These are phyloP conservation scores for Aspergillus fumigatiaffinis DNA, from an alignment of 2,329 filamentous ascomycete species.

Conservation along the genomic window DNA sequence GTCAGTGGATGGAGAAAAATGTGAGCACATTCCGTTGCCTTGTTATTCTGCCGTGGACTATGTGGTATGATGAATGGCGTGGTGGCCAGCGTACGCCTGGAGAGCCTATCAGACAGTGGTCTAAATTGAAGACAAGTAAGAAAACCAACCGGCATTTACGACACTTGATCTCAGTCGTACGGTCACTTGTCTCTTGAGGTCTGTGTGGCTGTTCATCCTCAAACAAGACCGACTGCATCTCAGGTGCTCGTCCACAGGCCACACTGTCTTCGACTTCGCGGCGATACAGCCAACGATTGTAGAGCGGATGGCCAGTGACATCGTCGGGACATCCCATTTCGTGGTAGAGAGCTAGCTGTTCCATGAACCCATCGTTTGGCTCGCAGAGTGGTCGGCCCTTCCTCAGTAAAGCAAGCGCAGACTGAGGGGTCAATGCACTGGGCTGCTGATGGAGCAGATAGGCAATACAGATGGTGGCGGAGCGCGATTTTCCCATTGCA, in stretches of 20 bases:
- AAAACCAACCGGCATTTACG: conserved; percentile 76
- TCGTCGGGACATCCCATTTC: conserved; percentile 75
- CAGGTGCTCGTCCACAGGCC: conserved; percentile 73
- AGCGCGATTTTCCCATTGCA: conserved; percentile 94
- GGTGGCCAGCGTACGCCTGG: conserved; percentile 58
- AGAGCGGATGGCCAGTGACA: conserved; percentile 66
- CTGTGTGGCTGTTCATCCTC: conserved; percentile 47
- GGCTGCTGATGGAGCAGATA: conserved; percentile 67
- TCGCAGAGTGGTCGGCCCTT: conserved; percentile 72
- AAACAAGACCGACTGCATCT: conserved; percentile 71
- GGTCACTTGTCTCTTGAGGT: conserved; percentile 18
- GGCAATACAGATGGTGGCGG: conserved; percentile 76
- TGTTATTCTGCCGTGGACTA: conserved; percentile 29
- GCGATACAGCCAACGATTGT: conserved; percentile 73
- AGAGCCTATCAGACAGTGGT: conserved; percentile 4
- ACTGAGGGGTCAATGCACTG: conserved; percentile 54
- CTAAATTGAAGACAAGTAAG: background rate
- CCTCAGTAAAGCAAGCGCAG: conserved; percentile 68
- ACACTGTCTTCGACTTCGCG: conserved; percentile 64
- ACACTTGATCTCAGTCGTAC: conserved; percentile 66
- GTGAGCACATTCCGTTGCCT: conserved; percentile 63
- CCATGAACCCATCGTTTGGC: conserved; percentile 88
- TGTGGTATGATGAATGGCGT: conserved; percentile 67
- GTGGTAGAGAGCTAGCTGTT: conserved; percentile 82
- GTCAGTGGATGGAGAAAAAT: conserved; percentile 87